Evolutionary conservation across 305 asterid species (phyloP).

Genomic region (Caryopteris hybrid): DNA sequence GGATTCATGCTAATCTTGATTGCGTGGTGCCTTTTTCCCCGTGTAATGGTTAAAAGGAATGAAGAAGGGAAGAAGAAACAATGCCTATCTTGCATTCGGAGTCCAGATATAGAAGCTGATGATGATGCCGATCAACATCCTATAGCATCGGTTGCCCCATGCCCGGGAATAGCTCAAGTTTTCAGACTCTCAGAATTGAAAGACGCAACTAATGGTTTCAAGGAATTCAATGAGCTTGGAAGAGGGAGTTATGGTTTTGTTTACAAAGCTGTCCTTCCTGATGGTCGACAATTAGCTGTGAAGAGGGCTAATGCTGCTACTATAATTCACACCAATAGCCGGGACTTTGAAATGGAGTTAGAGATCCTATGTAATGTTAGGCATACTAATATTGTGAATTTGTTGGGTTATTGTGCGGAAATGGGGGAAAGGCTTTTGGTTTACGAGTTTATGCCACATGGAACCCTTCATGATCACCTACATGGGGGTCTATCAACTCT

Average conservation of each 20-base stretch:
- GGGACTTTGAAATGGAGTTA: constrained; percentile 77
- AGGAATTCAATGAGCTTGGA: constrained; percentile 95
- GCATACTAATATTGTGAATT: constrained; percentile 73
- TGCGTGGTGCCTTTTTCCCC: constrained; percentile 57
- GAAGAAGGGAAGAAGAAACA: constrained; percentile 38
- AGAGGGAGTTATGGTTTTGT: constrained; percentile 95
- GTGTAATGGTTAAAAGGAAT: constrained; percentile 17
- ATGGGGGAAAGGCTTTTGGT: constrained; percentile 95
- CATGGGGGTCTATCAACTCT: constrained; percentile 78
- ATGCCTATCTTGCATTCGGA: constrained; percentile 34
- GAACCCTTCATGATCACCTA: constrained; percentile 90
- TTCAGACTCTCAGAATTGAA: constrained; percentile 88
- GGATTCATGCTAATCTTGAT: constrained; percentile 51
- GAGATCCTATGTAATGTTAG: constrained; percentile 80
- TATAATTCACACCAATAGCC: constrained; percentile 74
- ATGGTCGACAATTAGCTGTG: constrained; percentile 87
- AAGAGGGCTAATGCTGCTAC: constrained; percentile 97
- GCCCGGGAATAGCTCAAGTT: constrained; percentile 77
- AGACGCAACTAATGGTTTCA: constrained; percentile 92
- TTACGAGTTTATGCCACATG: constrained; percentile 86
- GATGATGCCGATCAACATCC: constrained; percentile 36
- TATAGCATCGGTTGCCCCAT: constrained; percentile 40
- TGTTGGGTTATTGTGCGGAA: constrained; percentile 87
- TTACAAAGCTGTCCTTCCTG: constrained; percentile 75
- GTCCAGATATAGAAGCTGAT: constrained; percentile 32